Conservation (phyloP, 768 basidiomycete species). For the Tylopilus plumbeoviolaceoides region DNA sequence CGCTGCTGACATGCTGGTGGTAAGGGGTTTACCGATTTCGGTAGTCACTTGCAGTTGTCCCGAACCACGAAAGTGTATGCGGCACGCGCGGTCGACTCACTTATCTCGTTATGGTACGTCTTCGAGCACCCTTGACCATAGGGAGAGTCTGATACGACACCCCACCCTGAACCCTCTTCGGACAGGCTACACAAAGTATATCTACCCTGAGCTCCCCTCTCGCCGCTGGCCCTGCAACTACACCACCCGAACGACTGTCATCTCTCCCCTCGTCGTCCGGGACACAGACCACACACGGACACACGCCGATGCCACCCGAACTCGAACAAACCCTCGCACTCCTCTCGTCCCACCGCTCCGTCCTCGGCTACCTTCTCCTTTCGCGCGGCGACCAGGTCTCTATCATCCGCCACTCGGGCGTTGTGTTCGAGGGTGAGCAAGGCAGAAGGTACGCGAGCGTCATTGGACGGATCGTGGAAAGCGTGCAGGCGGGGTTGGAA, state of each 20-base stretch:
- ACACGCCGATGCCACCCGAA: constrained; percentile 61
- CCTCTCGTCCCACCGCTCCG: constrained; percentile 77
- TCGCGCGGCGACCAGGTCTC: constrained; percentile 67
- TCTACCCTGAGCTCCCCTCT: constrained; percentile 15
- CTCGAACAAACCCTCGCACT: constrained; percentile 75
- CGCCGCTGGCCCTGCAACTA: background rate
- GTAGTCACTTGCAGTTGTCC: no score
- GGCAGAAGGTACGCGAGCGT: constrained; percentile 72
- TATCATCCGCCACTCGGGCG: constrained; percentile 82
- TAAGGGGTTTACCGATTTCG: no score
- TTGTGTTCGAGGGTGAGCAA: constrained; percentile 82
- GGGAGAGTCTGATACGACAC: background rate
- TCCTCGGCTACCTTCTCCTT: constrained; percentile 82
- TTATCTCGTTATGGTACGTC: no score
- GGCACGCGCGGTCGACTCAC: no score
- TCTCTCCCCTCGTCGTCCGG: constrained; percentile 9
- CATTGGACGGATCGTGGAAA: constrained; percentile 71
- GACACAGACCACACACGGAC: constrained; percentile 13
- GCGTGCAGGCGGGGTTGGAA: constrained; percentile 72
- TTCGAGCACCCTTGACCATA: background rate
- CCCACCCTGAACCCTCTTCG: constrained; percentile 16
- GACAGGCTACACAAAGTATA: constrained; percentile 6
- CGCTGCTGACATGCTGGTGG: no score
- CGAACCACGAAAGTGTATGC: no score
- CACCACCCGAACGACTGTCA: constrained; percentile 4